Evolutionary conservation across 2,329 filamentous ascomycete species (phyloP).

Genomic region (Curvularia verruculosa): DNA sequence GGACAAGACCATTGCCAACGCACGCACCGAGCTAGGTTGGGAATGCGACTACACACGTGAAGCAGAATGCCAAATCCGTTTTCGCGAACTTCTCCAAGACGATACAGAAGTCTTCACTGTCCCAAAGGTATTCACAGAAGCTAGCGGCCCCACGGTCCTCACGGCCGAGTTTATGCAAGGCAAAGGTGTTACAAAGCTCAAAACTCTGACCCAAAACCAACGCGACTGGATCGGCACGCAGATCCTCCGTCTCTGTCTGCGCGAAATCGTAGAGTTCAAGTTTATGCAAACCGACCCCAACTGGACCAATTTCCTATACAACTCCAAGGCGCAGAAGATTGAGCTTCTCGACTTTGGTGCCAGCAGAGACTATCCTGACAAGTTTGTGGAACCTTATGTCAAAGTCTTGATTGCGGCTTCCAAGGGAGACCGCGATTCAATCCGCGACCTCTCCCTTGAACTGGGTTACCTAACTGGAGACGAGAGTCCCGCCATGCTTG

Average conservation of each 20-base stretch:
- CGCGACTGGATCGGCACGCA: constrained; percentile 96
- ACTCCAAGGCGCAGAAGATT: constrained; percentile 71
- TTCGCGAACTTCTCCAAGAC: constrained; percentile 75
- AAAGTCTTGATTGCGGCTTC: constrained; percentile 80
- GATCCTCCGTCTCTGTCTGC: constrained; percentile 86
- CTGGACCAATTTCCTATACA: constrained; percentile 99
- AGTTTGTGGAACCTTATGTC: constrained; percentile 82
- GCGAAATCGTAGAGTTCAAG: constrained; percentile 90
- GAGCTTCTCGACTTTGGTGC: constrained; percentile 97
- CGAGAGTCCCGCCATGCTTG: constrained; percentile 83
- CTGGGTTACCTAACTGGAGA: constrained; percentile 92
- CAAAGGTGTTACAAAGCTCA: constrained; percentile 80
- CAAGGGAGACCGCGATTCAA: constrained; percentile 66
- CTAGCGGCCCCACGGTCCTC: constrained; percentile 82
- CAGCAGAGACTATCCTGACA: constrained; percentile 79
- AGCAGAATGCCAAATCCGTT: constrained; percentile 78
- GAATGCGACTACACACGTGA: constrained; percentile 96
- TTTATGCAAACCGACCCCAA: constrained; percentile 99
- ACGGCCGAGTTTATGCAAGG: constrained; percentile 94
- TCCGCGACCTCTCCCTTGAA: constrained; percentile 72
- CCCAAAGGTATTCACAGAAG: constrained; percentile 76
- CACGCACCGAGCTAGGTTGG: constrained; percentile 89
- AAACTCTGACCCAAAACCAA: constrained; percentile 77
- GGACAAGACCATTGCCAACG: constrained; percentile 96
- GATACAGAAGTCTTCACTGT: constrained; percentile 78